Conservation (phyloP, 2,329 filamentous ascomycete species). For the Ramularia endophylla region DNA sequence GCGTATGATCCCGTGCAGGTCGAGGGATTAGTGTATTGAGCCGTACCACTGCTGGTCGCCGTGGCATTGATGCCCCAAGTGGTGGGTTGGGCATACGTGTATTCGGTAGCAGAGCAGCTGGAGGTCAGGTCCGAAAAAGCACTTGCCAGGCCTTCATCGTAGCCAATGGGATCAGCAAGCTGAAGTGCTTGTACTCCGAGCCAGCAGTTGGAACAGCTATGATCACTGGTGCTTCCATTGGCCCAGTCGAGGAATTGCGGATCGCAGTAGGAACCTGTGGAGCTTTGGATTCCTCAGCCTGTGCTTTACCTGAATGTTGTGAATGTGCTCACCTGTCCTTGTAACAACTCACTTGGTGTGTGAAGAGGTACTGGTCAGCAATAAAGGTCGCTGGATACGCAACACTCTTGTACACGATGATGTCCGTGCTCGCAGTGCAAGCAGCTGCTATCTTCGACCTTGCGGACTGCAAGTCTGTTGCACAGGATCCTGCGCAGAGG, state of each 20-base stretch:
- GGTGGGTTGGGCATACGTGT: not conserved
- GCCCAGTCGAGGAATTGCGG: too few relatives aligned
- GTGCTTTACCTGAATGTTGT: too few relatives aligned
- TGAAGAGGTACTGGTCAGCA: not conserved
- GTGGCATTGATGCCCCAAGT: not conserved
- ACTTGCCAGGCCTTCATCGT: not conserved
- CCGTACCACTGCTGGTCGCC: not conserved
- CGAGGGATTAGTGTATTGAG: not conserved
- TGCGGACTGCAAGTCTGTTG: not conserved
- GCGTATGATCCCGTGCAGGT: not conserved
- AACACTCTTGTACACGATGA: not conserved
- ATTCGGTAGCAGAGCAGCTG: not conserved
- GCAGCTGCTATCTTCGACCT: not conserved
- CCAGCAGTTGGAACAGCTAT: conserved; percentile 4
- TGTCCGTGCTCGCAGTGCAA: not conserved
- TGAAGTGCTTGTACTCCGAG: not conserved
- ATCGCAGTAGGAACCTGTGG: too few relatives aligned
- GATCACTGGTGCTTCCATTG: too few relatives aligned
- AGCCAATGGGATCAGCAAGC: not conserved
- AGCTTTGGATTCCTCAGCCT: too few relatives aligned
- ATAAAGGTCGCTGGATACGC: conserved; percentile 1
- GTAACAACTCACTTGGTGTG: not conserved
- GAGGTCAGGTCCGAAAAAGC: not conserved
- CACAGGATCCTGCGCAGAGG: too few relatives aligned
- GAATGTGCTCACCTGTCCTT: not conserved